phyloP scores from a whole-genome alignment of 2,329 filamentous ascomycete species.

The Rosellinia necatrix region DNA sequence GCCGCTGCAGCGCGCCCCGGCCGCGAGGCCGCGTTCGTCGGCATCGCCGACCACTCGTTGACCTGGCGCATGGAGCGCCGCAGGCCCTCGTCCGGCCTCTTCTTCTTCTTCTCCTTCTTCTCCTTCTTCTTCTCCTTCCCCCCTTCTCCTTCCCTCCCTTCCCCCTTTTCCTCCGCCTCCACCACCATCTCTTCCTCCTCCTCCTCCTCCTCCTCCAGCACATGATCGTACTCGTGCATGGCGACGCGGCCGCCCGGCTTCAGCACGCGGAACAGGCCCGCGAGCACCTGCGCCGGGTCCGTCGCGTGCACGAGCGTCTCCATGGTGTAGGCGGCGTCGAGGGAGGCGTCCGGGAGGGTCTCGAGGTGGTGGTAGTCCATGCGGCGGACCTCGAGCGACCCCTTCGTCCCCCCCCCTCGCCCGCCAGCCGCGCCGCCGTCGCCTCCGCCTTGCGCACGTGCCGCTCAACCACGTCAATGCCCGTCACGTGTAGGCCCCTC shows the following conservation, averaged over 20 bases:
- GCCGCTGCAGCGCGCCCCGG: conserved; percentile 45
- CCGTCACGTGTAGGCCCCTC: conserved; percentile 47
- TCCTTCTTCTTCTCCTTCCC: not conserved
- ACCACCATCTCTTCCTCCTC: not conserved
- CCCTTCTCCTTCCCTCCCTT: not conserved
- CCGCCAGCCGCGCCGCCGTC: conserved; percentile 1
- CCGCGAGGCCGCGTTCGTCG: conserved; percentile 47
- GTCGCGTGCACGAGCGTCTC: conserved; percentile 61
- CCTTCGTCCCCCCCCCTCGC: conserved; percentile 40
- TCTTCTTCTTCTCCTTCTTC: conserved; percentile 3
- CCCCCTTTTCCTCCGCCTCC: not conserved
- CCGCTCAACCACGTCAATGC: conserved; percentile 54
- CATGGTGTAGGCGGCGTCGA: conserved; percentile 61
- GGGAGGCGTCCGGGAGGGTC: conserved; percentile 42
- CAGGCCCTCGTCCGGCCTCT: conserved; percentile 38
- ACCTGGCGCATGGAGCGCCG: conserved; percentile 43
- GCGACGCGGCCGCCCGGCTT: conserved; percentile 52
- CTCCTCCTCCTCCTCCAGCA: not conserved
- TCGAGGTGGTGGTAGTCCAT: conserved; percentile 59
- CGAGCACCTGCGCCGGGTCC: conserved; percentile 49
- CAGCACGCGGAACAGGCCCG: conserved; percentile 53
- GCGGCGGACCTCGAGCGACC: conserved; percentile 42
- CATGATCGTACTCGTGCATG: conserved; percentile 54
- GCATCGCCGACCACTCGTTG: conserved; percentile 52
- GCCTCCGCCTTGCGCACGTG: conserved; percentile 50